Conservation (phyloP, 192 early-diverging fungal genomes). For the Backusella circina region DNA sequence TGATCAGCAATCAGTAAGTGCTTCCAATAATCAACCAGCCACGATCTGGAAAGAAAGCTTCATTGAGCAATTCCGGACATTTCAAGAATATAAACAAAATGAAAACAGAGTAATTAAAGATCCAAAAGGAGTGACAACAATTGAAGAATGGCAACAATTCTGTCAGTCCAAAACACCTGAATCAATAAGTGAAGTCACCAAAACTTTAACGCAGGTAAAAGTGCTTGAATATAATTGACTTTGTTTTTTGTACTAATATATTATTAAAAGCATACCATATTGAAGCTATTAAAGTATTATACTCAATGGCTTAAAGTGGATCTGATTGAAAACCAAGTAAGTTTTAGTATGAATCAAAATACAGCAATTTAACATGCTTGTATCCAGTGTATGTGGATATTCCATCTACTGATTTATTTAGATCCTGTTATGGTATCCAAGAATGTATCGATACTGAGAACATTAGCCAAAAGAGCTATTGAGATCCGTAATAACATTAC, state of each 20-base stretch:
- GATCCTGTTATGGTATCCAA: constrained; percentile 42
- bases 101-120: neutral
- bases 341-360: neutral
- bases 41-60: neutral
- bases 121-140: neutral
- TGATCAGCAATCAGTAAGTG: neutral
- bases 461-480: constrained; percentile 37
- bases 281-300: neutral
- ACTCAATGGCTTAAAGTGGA: constrained; percentile 7
- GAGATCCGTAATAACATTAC: constrained; percentile 28
- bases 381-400: constrained; percentile 38
- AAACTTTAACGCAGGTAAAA: constrained; percentile 2
- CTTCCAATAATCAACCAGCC: neutral
- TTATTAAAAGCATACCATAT: constrained; percentile 6
- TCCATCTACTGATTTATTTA: constrained; percentile 36
- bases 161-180: neutral
- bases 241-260: neutral
- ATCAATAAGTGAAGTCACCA: neutral
- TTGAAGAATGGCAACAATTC: neutral
- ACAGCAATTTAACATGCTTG: neutral
- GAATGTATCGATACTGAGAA: constrained; percentile 35
- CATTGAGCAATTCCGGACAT: neutral
- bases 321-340: neutral
- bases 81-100: neutral
- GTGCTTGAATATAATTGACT: neutral